Percentiles rank a stretch among this genome's conserved stretches.
Conservation (phyloP, 1,284 basidiomycete genomes). For the Ceratobasidium sp. region DNA sequence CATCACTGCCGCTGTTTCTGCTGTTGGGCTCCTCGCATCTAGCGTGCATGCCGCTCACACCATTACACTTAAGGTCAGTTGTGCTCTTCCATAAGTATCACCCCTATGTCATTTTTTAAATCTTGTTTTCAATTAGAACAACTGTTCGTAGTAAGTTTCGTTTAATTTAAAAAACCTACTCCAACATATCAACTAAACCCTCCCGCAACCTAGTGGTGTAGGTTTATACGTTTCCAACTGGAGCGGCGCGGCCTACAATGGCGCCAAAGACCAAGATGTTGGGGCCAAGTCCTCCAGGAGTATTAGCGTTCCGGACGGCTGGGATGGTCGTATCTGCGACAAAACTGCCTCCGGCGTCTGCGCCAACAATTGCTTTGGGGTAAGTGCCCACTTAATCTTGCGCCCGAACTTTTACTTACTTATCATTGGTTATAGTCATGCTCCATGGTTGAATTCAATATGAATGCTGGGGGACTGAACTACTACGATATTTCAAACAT, state of each 20-base stretch:
- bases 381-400: not conserved
- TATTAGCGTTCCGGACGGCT: slow-evolving; percentile 37
- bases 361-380: slow-evolving; percentile 40
- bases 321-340: slow-evolving; percentile 44
- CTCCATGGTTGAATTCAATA: slow-evolving; percentile 35
- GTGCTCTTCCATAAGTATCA: no score
- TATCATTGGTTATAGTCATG: not conserved
- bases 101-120: no score
- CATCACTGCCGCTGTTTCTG: not conserved
- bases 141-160: slow-evolving; percentile 19
- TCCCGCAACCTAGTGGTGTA: slow-evolving; percentile 1
- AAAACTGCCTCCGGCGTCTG: slow-evolving; percentile 32
- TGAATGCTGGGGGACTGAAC: slow-evolving; percentile 34
- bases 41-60: slow-evolving; percentile 15
- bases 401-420: not conserved
- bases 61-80: slow-evolving; percentile 3
- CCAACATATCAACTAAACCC: not conserved
- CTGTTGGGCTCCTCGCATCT: slow-evolving; percentile 1
- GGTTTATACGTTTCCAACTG: slow-evolving; percentile 14
- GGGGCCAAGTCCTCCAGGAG: slow-evolving; percentile 15
- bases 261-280: not conserved
- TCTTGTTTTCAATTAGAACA: not conserved
- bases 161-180: not conserved
- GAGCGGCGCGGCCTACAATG: slow-evolving; percentile 26
- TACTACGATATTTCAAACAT: slow-evolving; percentile 44